A percentile compares a stretch with the other conserved stretches of the same genome.
phyloP scores from a whole-genome alignment of 1,139 yeast species.

The Zhuliangozyma parablackwelliae region DNA sequence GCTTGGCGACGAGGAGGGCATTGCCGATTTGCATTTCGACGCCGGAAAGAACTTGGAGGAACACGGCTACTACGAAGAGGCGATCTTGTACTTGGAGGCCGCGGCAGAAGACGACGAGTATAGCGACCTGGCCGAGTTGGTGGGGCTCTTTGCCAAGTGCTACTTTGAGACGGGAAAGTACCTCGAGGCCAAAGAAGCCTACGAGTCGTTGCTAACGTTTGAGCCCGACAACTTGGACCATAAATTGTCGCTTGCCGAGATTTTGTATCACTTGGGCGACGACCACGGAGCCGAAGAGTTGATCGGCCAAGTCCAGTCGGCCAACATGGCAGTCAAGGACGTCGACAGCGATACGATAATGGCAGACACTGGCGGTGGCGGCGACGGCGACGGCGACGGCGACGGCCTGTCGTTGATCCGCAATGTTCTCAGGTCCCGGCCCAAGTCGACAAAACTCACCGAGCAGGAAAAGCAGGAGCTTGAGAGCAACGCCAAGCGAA shows the following conservation, averaged over 20 bases:
- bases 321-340: constrained; percentile 10
- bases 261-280: constrained; percentile 68
- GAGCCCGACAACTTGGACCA: constrained; percentile 70
- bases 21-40: constrained; percentile 69
- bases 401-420: constrained; percentile 21
- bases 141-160: constrained; percentile 70
- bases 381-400: constrained; percentile 10
- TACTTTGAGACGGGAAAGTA: constrained; percentile 68
- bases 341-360: constrained; percentile 5
- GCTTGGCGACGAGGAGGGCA: constrained; percentile 53
- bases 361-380: background rate
- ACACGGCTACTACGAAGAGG: constrained; percentile 66
- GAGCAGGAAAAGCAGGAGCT: constrained; percentile 55
- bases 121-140: constrained; percentile 44
- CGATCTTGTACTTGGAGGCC: constrained; percentile 59
- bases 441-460: constrained; percentile 32
- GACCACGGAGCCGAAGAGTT: constrained; percentile 56
- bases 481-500: constrained; percentile 54
- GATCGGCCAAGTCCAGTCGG: constrained; percentile 45
- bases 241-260: constrained; percentile 76
- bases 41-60: constrained; percentile 74
- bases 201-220: constrained; percentile 48
- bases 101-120: constrained; percentile 35
- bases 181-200: constrained; percentile 64
- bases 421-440: constrained; percentile 16